These are phyloP conservation scores for Mycosarcoma mackinlayi DNA, from an alignment of 1,284 basidiomycete species.

Conservation along the genomic window DNA sequence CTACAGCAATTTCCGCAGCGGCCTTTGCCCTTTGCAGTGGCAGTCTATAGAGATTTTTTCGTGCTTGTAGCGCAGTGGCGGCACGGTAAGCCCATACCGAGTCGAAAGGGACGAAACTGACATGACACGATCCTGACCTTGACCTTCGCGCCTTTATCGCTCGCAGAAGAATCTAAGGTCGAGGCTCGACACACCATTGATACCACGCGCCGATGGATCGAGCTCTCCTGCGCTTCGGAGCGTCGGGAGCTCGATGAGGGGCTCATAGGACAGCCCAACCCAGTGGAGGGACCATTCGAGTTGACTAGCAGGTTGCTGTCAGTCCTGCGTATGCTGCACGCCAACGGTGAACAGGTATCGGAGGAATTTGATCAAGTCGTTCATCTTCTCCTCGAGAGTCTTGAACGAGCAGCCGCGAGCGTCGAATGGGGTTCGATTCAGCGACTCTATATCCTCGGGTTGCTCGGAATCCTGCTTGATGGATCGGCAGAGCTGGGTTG, in stretches of 20 bases:
- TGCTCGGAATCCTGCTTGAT: conserved; percentile 26
- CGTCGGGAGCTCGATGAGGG: conserved; percentile 7
- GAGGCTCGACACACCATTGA: conserved; percentile 35
- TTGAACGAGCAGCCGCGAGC: conserved; percentile 1
- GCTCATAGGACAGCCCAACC: background rate
- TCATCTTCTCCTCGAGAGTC: conserved; percentile 8
- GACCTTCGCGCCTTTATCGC: too few species aligned
- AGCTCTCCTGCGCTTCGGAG: conserved; percentile 3
- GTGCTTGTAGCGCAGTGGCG: conserved; percentile 25
- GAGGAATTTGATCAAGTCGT: background rate
- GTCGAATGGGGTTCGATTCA: background rate
- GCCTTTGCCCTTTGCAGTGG: conserved; percentile 15
- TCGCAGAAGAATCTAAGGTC: conserved; percentile 9
- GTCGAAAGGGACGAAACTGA: too few species aligned
- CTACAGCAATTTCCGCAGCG: conserved; percentile 12
- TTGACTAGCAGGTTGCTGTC: conserved; percentile 10
- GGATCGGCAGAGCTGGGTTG: conserved; percentile 6
- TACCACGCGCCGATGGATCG: conserved; percentile 15
- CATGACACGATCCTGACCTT: background rate
- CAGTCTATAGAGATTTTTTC: conserved; percentile 22
- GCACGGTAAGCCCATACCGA: conserved; percentile 5
- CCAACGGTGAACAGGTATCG: background rate
- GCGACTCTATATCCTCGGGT: background rate
- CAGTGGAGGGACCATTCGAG: conserved; percentile 8
- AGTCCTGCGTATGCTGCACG: background rate